Conservation (phyloP, 2,329 filamentous ascomycete genomes). For the Apiospora pterosperma region DNA sequence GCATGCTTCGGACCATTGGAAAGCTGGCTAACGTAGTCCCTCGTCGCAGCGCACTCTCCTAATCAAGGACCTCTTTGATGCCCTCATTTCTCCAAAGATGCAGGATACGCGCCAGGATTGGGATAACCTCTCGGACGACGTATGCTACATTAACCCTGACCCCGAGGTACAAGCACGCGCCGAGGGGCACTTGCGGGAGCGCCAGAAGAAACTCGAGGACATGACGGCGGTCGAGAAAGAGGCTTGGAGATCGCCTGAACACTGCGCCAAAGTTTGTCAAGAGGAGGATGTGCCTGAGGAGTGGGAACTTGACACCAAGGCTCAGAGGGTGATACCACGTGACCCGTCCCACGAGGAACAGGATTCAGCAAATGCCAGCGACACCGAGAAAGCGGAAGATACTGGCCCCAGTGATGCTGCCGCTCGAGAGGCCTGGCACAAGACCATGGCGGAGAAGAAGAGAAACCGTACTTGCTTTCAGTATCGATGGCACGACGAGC, state of each 20-base stretch:
- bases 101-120: slow-evolving; percentile 41
- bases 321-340: slow-evolving; percentile 6
- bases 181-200: slow-evolving; percentile 25
- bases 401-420: slow-evolving; percentile 19
- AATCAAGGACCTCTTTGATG: slow-evolving; percentile 47
- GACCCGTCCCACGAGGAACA: slow-evolving; percentile 19
- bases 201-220: slow-evolving; percentile 35
- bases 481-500: slow-evolving; percentile 41
- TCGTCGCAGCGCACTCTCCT: slow-evolving; percentile 36
- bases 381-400: slow-evolving; percentile 25
- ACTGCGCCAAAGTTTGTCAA: slow-evolving; percentile 49
- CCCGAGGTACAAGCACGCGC: slow-evolving; percentile 31
- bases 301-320: slow-evolving; percentile 27
- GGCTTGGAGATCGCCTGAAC: slow-evolving; percentile 41
- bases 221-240: slow-evolving; percentile 39
- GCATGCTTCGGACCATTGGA: background rate
- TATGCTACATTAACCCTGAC: slow-evolving; percentile 39
- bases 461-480: slow-evolving; percentile 40
- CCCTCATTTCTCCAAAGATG: slow-evolving; percentile 44
- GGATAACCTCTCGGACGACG: slow-evolving; percentile 50
- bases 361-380: slow-evolving; percentile 18
- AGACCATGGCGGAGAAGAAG: slow-evolving; percentile 24
- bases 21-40: slow-evolving; percentile 11
- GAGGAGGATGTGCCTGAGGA: slow-evolving; percentile 34
- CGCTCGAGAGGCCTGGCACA: slow-evolving; percentile 18